phyloP scores from a whole-genome alignment of 208 protist species.

The Trypanosoma grayi region DNA sequence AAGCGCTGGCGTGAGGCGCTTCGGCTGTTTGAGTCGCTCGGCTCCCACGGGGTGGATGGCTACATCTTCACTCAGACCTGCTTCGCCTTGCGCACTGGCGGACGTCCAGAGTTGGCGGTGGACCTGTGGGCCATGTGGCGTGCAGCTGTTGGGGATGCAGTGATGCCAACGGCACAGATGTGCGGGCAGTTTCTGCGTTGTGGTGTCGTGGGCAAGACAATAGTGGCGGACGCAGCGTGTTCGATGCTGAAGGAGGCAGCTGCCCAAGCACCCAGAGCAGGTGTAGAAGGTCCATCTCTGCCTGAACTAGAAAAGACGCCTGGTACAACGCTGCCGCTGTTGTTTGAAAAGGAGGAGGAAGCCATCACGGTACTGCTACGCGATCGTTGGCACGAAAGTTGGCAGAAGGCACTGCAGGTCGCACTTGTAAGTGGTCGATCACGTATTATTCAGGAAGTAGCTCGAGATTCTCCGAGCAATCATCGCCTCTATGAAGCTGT shows the following conservation, averaged over 20 bases:
- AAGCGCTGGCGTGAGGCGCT: slow-evolving; percentile 53
- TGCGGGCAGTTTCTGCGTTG: slow-evolving; percentile 42
- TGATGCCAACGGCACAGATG: slow-evolving; percentile 45
- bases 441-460: slow-evolving; percentile 33
- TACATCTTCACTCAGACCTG: slow-evolving; percentile 55
- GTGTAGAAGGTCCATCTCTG: not conserved
- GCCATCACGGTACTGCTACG: slow-evolving; percentile 30
- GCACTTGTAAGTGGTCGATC: slow-evolving; percentile 40
- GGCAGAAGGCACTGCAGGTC: slow-evolving; percentile 57
- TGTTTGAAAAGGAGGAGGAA: slow-evolving; percentile 29
- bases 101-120: slow-evolving; percentile 30
- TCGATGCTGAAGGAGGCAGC: slow-evolving; percentile 20
- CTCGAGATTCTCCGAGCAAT: slow-evolving; percentile 29
- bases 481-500: slow-evolving; percentile 34
- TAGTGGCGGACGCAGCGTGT: slow-evolving; percentile 22
- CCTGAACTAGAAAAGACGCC: slow-evolving; percentile 7
- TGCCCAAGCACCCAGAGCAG: not conserved
- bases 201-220: slow-evolving; percentile 33
- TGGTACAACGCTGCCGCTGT: slow-evolving; percentile 32
- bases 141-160: slow-evolving; percentile 46
- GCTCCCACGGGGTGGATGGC: slow-evolving; percentile 35
- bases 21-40: slow-evolving; percentile 33
- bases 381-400: slow-evolving; percentile 65
- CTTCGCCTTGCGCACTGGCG: slow-evolving; percentile 35
- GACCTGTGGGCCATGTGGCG: slow-evolving; percentile 72